Conservation (phyloP, 768 basidiomycete genomes). For the Mycena floridula region DNA sequence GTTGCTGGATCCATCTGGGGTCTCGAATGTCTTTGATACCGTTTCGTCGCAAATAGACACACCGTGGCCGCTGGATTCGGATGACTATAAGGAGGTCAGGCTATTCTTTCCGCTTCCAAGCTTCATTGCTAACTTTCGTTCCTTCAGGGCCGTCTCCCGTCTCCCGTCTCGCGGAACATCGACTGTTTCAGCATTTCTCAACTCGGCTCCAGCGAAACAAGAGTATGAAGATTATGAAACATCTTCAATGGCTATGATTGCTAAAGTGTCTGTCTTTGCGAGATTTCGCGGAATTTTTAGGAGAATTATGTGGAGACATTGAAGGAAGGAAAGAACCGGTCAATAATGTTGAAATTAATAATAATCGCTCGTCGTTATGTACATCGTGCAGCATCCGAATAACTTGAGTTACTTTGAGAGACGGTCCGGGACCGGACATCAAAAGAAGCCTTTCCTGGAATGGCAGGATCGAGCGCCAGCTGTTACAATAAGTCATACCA, state of each 20-base stretch:
- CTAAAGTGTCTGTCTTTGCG: constrained; percentile 54
- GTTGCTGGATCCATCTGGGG: constrained; percentile 41
- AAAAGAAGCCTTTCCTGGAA: too few relatives aligned
- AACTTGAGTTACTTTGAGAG: too few relatives aligned
- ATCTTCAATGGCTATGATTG: constrained; percentile 35
- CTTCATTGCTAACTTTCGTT: constrained; percentile 4
- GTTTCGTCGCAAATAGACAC: constrained; percentile 45
- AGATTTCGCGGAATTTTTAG: too few relatives aligned
- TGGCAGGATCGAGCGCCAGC: too few relatives aligned
- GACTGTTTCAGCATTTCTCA: constrained; percentile 47
- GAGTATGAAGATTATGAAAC: constrained; percentile 16
- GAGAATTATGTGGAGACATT: too few relatives aligned
- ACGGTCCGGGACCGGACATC: too few relatives aligned
- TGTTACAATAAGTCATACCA: too few relatives aligned
- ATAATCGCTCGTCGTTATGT: too few relatives aligned
- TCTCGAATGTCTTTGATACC: constrained; percentile 49
- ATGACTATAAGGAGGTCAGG: constrained; percentile 31
- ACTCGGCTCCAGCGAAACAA: constrained; percentile 23
- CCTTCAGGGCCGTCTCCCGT: constrained; percentile 37
- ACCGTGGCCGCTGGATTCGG: constrained; percentile 44
- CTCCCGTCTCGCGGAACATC: constrained; percentile 35
- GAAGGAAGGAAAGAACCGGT: too few relatives aligned
- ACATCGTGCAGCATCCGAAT: too few relatives aligned
- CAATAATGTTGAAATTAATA: too few relatives aligned
- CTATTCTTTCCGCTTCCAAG: constrained; percentile 1